These are phyloP conservation scores for Emericellopsis cladophorae DNA, from an alignment of 2,329 filamentous ascomycete genomes.

Conservation along the genomic window DNA sequence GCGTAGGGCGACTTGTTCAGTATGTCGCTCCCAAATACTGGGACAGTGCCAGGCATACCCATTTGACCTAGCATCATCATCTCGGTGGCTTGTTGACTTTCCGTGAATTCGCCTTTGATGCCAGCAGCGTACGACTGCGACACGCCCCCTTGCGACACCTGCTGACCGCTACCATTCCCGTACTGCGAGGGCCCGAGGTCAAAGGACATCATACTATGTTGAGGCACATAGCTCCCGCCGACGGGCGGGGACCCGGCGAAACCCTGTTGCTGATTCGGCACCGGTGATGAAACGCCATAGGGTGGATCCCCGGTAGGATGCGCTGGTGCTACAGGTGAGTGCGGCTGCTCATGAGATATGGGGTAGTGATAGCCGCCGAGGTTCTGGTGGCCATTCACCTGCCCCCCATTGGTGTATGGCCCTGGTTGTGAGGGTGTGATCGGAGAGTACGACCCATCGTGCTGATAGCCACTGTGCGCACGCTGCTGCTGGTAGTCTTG, in stretches of 20 bases:
- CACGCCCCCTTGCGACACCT: slow-evolving; percentile 16
- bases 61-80: slow-evolving; percentile 52
- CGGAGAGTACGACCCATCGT: not conserved
- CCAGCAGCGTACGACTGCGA: slow-evolving; percentile 22
- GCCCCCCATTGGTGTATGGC: not conserved
- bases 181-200: slow-evolving; percentile 50
- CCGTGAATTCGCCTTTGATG: slow-evolving; percentile 28
- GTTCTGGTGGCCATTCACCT: not conserved
- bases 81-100: slow-evolving; percentile 34
- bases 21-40: slow-evolving; percentile 77
- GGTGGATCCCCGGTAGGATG: not conserved
- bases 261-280: not conserved
- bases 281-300: not conserved
- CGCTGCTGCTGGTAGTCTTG: slow-evolving; percentile 23
- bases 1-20: slow-evolving; percentile 72
- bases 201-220: slow-evolving; percentile 51
- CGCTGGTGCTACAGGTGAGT: not conserved
- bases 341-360: not conserved
- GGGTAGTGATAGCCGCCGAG: not conserved
- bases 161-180: slow-evolving; percentile 12
- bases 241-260: not conserved
- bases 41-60: slow-evolving; percentile 56
- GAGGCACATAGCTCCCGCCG: slow-evolving; percentile 33
- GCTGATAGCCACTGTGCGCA: not conserved
- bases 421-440: not conserved